Percentiles rank a stretch among this genome's conserved stretches.
Evolutionary conservation across 169 alveolate genomes (phyloP).

Genomic region (Cryptosporidium ryanae): DNA sequence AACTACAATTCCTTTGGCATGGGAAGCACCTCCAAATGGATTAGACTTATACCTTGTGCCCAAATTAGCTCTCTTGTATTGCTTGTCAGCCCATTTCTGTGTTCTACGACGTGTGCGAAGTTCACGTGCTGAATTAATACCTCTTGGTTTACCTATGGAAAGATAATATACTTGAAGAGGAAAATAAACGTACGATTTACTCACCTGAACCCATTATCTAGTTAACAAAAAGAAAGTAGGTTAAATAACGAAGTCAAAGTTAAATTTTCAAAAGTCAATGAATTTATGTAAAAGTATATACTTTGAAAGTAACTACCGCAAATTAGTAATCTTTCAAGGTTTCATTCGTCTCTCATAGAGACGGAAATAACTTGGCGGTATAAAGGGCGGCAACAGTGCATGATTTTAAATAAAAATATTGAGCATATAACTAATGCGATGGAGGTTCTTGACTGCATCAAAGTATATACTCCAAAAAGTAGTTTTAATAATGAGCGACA

Average conservation of each 20-base stretch:
- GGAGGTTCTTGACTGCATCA: too few species aligned
- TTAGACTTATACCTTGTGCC: conserved; percentile 97
- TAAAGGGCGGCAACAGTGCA: not conserved
- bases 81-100: conserved; percentile 98
- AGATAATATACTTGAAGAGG: not conserved
- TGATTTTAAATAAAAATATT: too few species aligned
- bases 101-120: conserved; percentile 95
- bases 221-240: not conserved
- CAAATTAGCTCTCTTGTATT: conserved; percentile 95
- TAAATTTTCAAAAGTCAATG: not conserved
- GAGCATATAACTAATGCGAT: too few species aligned
- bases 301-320: conserved; percentile 24
- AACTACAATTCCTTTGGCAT: conserved; percentile 99
- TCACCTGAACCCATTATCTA: conserved; percentile 73
- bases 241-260: not conserved
- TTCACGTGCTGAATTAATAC: conserved; percentile 98
- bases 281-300: not conserved
- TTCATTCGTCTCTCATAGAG: conserved; percentile 47
- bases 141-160: conserved; percentile 95
- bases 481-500: too few species aligned
- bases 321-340: not conserved
- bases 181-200: not conserved
- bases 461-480: too few species aligned
- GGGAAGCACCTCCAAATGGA: conserved; percentile 98
- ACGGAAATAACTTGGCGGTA: conserved; percentile 29